Conservation (phyloP, 164 flowering plant genomes). For the Dillenia turbinata region DNA sequence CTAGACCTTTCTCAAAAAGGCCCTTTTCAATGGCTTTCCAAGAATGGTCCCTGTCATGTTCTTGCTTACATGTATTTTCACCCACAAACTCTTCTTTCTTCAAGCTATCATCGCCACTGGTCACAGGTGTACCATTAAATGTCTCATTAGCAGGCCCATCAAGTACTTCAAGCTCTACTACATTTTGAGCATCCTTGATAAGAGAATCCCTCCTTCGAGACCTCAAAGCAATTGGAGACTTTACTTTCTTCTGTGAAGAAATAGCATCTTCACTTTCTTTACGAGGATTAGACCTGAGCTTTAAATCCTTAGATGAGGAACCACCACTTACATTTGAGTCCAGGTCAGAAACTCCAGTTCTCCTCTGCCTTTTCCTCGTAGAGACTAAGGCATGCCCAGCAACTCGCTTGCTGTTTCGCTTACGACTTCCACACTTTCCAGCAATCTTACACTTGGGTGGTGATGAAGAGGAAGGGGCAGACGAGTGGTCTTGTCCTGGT, state of each 20-base stretch:
- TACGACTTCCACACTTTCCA: constrained; percentile 42
- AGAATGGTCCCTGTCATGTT: constrained; percentile 32
- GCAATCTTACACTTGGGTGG: constrained; percentile 39
- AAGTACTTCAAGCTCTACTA: constrained; percentile 22
- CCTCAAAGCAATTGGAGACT: constrained; percentile 45
- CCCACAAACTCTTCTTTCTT: constrained; percentile 67
- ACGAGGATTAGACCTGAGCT: constrained; percentile 45
- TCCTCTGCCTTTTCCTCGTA: constrained; percentile 76
- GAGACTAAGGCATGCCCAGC: constrained; percentile 64
- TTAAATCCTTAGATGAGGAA: constrained; percentile 42
- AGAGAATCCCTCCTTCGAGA: constrained; percentile 42
- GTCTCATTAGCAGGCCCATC: constrained; percentile 31
- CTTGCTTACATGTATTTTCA: constrained; percentile 54
- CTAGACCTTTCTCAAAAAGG: constrained; percentile 80
- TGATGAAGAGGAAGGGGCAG: constrained; percentile 28
- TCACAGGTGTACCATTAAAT: constrained; percentile 22
- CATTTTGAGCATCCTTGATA: constrained; percentile 18
- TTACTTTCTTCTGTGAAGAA: constrained; percentile 47
- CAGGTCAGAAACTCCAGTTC: constrained; percentile 53
- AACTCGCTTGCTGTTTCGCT: constrained; percentile 73
- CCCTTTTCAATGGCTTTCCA: constrained; percentile 88
- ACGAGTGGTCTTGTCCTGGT: constrained; percentile 32
- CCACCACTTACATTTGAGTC: constrained; percentile 59
- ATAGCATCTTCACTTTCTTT: constrained; percentile 64
- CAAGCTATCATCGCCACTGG: constrained; percentile 31